Conservation (phyloP, 2,329 filamentous ascomycete species). For the Monosporascus sp. region DNA sequence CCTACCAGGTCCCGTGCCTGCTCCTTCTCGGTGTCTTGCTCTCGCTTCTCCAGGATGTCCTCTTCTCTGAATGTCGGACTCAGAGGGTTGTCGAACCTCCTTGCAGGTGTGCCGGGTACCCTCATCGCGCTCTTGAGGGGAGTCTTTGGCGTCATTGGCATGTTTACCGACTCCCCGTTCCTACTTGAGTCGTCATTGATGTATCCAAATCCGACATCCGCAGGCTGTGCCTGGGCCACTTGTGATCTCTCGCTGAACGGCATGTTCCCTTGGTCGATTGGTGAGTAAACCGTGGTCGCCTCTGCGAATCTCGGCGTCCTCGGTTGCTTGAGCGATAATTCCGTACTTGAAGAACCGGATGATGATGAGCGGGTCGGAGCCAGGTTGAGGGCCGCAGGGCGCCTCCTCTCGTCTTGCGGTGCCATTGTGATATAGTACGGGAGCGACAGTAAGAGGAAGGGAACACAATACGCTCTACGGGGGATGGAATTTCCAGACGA, state of each 20-base stretch:
- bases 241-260: conserved; percentile 56
- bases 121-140: conserved; percentile 88
- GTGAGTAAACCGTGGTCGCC: conserved; percentile 73
- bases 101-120: conserved; percentile 74
- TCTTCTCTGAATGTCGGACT: conserved; percentile 92
- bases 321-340: conserved; percentile 57
- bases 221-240: conserved; percentile 63
- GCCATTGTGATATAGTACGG: conserved; percentile 24
- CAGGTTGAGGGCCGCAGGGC: conserved; percentile 52
- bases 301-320: conserved; percentile 76
- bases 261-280: conserved; percentile 53
- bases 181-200: conserved; percentile 52
- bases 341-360: conserved; percentile 45
- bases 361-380: conserved; percentile 44
- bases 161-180: conserved; percentile 50
- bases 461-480: conserved; percentile 32
- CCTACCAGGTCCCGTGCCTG: conserved; percentile 84
- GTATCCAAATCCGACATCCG: conserved; percentile 90
- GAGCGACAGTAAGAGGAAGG: conserved; percentile 26
- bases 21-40: conserved; percentile 75
- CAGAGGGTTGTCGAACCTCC: conserved; percentile 68
- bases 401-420: conserved; percentile 47
- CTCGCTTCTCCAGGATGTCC: conserved; percentile 77
- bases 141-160: conserved; percentile 65
- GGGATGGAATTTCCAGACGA: conserved; percentile 15